Evolutionary conservation across 2,329 filamentous ascomycete species (phyloP), one percentile per base, ranked within the genome.

Genomic region (Colletotrichum destructivum): DNA sequence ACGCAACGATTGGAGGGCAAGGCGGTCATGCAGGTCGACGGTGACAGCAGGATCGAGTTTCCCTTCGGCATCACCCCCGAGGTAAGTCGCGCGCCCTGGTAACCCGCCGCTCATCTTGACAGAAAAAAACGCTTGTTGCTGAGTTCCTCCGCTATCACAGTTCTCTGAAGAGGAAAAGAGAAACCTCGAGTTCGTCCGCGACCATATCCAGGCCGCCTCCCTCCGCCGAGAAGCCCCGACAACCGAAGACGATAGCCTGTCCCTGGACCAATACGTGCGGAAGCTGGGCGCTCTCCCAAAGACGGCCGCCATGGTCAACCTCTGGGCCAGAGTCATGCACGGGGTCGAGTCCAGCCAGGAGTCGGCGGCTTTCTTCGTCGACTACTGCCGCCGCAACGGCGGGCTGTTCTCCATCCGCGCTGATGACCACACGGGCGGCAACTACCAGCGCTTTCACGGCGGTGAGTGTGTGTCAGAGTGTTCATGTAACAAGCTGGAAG

Each of bases 271-370:
- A 54, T 82, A 81, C 49, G 76, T 82, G 6, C 77, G 78, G 0
- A 77, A 79, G 8, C 77, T 82, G 3, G 80, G 79, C 0, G 81
- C 78, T 0, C 47, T 74, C 0, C 75, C 77, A 2, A 81, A 78
- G 64, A 80, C 80, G 0, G 49, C 76, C 0, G 61, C 76, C 26
- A 83, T 82, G 78, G 74, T 81, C 21, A 83, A 81, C 15, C 66
- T 82, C 1, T 83, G 81, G 81, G 76, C 77, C 1, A 73, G 77
- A 8, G 81, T 79, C 3, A 83, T 83, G 81, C 79, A 82, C 12
- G 81, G 82, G 0, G 40, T 82, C 0, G 81, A 83, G 67, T 80
- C 81, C 0, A 80, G 74, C 1, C 75, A 83, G 44, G 77, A 82
- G 51, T 82, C 79, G 0, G 81, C 81, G 0, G 80, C 78, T 0